Conservation (phyloP, 2,329 filamentous ascomycete species). For the Stagonosporopsis cucurbitacearum region DNA sequence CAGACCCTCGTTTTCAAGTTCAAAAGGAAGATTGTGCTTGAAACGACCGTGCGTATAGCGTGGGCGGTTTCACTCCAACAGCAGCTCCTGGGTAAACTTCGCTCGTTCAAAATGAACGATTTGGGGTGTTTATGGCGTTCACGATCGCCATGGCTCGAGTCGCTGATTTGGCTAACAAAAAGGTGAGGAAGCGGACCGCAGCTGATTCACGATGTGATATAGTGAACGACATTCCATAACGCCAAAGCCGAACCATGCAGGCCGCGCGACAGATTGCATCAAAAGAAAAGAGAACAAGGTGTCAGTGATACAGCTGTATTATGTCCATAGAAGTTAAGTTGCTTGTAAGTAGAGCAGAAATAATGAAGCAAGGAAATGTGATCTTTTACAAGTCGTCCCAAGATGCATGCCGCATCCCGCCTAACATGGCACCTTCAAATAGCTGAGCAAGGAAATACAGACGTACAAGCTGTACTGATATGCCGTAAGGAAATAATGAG, state of each 20-base stretch:
- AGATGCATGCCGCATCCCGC: conserved; percentile 26
- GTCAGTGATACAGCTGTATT: conserved; percentile 30
- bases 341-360: conserved; percentile 8
- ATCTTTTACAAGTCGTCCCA: conserved; percentile 33
- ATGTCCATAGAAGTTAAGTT: conserved; percentile 43
- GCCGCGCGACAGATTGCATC: not conserved
- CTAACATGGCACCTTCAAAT: conserved; percentile 28
- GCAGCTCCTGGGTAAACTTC: not conserved
- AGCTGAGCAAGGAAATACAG: conserved; percentile 32
- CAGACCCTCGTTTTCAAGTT: not conserved
- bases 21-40: conserved; percentile 5
- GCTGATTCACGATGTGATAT: not conserved
- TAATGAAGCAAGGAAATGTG: conserved; percentile 20
- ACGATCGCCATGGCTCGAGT: conserved; percentile 1
- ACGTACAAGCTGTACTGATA: conserved; percentile 36
- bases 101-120: not conserved
- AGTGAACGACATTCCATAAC: not conserved
- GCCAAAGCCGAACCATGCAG: not conserved
- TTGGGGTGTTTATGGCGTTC: not conserved
- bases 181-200: not conserved
- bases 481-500: conserved; percentile 37
- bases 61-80: conserved; percentile 6
- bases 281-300: not conserved
- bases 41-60: not conserved
- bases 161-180: not conserved